Conservation (phyloP, 1,139 yeast genomes). For the Arxiozyma telluris region DNA sequence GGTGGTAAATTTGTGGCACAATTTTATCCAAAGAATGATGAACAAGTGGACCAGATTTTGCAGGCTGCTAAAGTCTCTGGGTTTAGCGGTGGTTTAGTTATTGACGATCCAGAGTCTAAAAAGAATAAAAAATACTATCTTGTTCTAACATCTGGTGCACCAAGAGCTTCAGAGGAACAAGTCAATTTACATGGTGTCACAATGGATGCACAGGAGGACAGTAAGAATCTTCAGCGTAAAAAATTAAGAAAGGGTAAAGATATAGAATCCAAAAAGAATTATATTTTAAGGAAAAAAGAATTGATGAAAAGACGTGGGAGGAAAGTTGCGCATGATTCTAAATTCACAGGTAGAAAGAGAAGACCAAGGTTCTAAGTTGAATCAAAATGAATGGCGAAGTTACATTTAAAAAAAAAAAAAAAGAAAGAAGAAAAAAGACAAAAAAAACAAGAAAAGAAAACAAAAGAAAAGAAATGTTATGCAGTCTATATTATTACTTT, state of each 20-base stretch:
- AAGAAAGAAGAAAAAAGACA: no score
- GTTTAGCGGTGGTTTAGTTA: constrained; percentile 88
- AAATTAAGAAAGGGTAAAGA: constrained; percentile 44
- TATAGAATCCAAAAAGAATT: constrained; percentile 69
- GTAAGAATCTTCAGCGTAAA: constrained; percentile 36
- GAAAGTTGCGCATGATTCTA: constrained; percentile 79
- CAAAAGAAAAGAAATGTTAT: neutral
- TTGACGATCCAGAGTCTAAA: constrained; percentile 89
- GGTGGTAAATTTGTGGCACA: constrained; percentile 98
- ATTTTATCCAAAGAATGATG: constrained; percentile 87
- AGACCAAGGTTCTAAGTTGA: constrained; percentile 57
- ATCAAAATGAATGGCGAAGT: neutral
- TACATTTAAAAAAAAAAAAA: no score
- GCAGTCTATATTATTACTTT: neutral
- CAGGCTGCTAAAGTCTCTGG: constrained; percentile 90
- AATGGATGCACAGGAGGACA: constrained; percentile 50
- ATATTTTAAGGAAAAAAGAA: constrained; percentile 84
- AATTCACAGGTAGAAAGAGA: constrained; percentile 90
- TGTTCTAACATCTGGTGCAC: constrained; percentile 80
- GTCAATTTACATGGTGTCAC: constrained; percentile 67
- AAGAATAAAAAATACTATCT: constrained; percentile 85
- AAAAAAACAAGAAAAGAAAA: no score
- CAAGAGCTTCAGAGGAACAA: constrained; percentile 30
- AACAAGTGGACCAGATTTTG: constrained; percentile 68
- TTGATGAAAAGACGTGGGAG: constrained; percentile 88